phyloP scores from a whole-genome alignment of 768 basidiomycete species.

The Podaxis pistillaris region DNA sequence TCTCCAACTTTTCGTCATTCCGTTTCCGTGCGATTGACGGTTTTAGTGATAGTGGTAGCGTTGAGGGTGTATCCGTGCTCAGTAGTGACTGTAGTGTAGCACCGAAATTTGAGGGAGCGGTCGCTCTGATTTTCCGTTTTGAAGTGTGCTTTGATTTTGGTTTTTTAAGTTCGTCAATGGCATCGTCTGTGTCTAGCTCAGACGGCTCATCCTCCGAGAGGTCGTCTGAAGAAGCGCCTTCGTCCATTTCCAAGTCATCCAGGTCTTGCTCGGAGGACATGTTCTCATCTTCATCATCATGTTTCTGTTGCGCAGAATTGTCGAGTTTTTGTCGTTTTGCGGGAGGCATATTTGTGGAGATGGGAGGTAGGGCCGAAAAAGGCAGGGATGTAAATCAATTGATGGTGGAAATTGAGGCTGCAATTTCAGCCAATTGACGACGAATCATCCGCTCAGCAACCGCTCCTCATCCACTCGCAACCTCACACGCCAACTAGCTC shows the following conservation, averaged over 20 bases:
- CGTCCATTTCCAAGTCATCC: slow-evolving; percentile 17
- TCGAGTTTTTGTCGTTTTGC: slow-evolving; percentile 51
- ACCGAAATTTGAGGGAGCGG: slow-evolving; percentile 72
- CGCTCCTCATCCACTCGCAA: background rate
- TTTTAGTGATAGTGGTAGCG: slow-evolving; percentile 74
- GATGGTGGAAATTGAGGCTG: slow-evolving; percentile 10
- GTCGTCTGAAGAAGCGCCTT: slow-evolving; percentile 19
- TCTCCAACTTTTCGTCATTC: slow-evolving; percentile 76
- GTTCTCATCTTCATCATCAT: slow-evolving; percentile 22
- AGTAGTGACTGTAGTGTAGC: slow-evolving; percentile 71
- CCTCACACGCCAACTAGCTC: background rate
- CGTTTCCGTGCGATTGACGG: slow-evolving; percentile 66
- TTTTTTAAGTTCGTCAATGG: slow-evolving; percentile 52
- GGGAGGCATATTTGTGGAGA: slow-evolving; percentile 40
- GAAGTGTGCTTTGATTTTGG: slow-evolving; percentile 76
- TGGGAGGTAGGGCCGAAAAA: slow-evolving; percentile 1
- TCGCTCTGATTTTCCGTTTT: slow-evolving; percentile 83
- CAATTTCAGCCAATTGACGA: background rate
- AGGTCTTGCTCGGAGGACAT: slow-evolving; percentile 1
- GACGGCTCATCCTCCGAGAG: slow-evolving; percentile 22
- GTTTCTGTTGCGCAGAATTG: slow-evolving; percentile 27
- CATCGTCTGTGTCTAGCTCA: slow-evolving; percentile 55
- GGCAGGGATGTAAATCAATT: background rate
- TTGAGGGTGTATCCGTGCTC: slow-evolving; percentile 66
- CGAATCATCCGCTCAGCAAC: slow-evolving; percentile 3